These are phyloP conservation scores for Fusarium penzigii DNA, from an alignment of 2,329 filamentous ascomycete genomes.

Conservation along the genomic window DNA sequence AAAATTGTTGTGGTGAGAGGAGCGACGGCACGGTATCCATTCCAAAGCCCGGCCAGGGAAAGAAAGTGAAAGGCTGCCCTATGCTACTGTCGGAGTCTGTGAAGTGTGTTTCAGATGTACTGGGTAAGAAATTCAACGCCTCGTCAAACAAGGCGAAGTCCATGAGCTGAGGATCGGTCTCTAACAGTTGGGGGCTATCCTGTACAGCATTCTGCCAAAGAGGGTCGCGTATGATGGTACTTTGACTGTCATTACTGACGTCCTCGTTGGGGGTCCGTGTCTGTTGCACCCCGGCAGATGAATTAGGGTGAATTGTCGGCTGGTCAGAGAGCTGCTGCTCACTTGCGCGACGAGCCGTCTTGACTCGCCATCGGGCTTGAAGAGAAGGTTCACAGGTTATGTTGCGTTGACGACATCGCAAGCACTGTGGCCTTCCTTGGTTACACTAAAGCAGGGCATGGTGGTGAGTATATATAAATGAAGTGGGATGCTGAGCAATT, in stretches of 20 bases:
- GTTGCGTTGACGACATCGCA: not conserved
- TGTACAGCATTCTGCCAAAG: no score
- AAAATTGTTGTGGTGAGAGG: not conserved
- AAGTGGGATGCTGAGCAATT: not conserved
- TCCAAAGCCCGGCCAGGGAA: not conserved
- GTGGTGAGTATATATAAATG: not conserved
- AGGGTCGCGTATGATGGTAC: no score
- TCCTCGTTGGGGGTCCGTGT: not conserved
- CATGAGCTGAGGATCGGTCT: no score
- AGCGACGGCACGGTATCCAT: not conserved
- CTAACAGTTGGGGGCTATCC: no score
- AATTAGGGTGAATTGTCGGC: not conserved
- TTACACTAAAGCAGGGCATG: no score
- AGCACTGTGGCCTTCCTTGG: not conserved
- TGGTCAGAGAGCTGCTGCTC: not conserved
- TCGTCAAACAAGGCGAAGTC: not conserved
- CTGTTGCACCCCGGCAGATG: not conserved
- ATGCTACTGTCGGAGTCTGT: not conserved
- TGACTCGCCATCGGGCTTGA: not conserved
- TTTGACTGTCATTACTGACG: no score
- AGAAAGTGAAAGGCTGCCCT: not conserved
- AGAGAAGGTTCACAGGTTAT: not conserved
- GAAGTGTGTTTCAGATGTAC: not conserved
- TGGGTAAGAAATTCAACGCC: not conserved
- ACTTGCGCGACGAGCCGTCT: not conserved